Percentiles rank a stretch among this genome's conserved stretches.
These are phyloP conservation scores for Arachnomyces sp. DNA, from an alignment of 2,329 filamentous ascomycete genomes.

Conservation along the genomic window DNA sequence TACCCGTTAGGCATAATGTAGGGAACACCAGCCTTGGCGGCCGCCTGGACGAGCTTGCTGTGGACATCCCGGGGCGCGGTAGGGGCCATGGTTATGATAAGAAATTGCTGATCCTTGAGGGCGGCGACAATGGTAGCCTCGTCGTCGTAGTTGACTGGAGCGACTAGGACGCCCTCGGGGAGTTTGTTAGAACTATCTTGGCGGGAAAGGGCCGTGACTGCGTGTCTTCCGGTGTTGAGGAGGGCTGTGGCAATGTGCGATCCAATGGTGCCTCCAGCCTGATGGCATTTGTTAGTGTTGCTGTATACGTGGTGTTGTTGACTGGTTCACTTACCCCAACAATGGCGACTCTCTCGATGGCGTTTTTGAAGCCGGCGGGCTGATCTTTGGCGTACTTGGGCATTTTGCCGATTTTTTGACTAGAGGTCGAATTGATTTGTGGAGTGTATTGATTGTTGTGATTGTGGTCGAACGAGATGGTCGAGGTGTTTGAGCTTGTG, in stretches of 20 bases:
- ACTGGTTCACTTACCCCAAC: constrained; percentile 25
- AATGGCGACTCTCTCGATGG: constrained; percentile 32
- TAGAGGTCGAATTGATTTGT: constrained; percentile 3
- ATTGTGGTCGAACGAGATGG: constrained; percentile 5
- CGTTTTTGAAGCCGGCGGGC: constrained; percentile 30
- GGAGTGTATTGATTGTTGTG: constrained; percentile 5
- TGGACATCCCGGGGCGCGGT: constrained; percentile 41
- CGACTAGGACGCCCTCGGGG: constrained; percentile 39
- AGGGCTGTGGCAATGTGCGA: constrained; percentile 20
- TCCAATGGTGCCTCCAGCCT: constrained; percentile 32
- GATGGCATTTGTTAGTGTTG: neutral
- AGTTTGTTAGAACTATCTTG: constrained; percentile 34
- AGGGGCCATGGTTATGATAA: constrained; percentile 48
- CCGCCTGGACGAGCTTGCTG: constrained; percentile 46
- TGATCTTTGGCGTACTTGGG: constrained; percentile 30
- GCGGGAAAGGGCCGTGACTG: constrained; percentile 46
- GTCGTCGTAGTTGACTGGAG: constrained; percentile 44
- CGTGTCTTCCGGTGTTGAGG: constrained; percentile 45
- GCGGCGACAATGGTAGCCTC: constrained; percentile 41
- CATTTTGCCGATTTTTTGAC: constrained; percentile 20
- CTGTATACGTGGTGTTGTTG: constrained; percentile 7
- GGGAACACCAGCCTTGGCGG: constrained; percentile 47
- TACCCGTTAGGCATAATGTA: constrained; percentile 50
- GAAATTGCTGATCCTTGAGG: constrained; percentile 48
- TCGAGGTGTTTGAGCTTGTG: constrained; percentile 6